Conservation (phyloP, 2,329 filamentous ascomycete species). For the Sordariomycetes sp. region DNA sequence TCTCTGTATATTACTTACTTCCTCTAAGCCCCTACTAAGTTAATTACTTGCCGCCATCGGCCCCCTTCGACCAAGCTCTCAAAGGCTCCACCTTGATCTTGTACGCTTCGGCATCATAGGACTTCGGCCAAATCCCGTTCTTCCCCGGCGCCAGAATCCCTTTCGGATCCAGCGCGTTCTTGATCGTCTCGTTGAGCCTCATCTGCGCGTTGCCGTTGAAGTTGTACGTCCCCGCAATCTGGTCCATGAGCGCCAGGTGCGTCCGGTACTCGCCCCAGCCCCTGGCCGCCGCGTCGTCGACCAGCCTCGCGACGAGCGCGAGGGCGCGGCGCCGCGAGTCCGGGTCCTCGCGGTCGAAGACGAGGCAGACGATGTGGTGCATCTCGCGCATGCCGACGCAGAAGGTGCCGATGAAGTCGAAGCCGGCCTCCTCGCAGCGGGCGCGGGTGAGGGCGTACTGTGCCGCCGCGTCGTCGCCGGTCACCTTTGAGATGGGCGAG, state of each 20-base stretch:
- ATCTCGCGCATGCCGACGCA: conserved; percentile 15
- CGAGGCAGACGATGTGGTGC: conserved; percentile 41
- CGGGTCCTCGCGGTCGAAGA: conserved; percentile 34
- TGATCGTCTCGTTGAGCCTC: conserved; percentile 30
- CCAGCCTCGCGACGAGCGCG: conserved; percentile 17
- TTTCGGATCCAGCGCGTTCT: conserved; percentile 31
- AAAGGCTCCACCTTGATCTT: too few species aligned
- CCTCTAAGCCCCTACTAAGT: too few species aligned
- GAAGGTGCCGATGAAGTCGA: conserved; percentile 20
- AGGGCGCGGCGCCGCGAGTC: conserved; percentile 21
- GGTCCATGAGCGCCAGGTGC: conserved; percentile 32
- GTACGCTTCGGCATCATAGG: not conserved
- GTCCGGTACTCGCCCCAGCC: conserved; percentile 22
- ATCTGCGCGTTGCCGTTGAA: conserved; percentile 29
- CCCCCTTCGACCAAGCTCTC: too few species aligned
- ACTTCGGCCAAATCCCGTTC: conserved; percentile 22
- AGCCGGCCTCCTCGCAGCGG: conserved; percentile 12
- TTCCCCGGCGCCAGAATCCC: conserved; percentile 22
- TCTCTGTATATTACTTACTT: too few species aligned
- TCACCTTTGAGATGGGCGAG: conserved; percentile 23
- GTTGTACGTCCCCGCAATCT: conserved; percentile 32
- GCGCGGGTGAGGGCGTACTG: conserved; percentile 19
- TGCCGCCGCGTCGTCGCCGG: conserved; percentile 20
- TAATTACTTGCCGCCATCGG: too few species aligned
- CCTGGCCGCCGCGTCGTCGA: not conserved